These are phyloP conservation scores for Neobulgaria alba DNA, from an alignment of 2,329 filamentous ascomycete species.

Conservation along the genomic window DNA sequence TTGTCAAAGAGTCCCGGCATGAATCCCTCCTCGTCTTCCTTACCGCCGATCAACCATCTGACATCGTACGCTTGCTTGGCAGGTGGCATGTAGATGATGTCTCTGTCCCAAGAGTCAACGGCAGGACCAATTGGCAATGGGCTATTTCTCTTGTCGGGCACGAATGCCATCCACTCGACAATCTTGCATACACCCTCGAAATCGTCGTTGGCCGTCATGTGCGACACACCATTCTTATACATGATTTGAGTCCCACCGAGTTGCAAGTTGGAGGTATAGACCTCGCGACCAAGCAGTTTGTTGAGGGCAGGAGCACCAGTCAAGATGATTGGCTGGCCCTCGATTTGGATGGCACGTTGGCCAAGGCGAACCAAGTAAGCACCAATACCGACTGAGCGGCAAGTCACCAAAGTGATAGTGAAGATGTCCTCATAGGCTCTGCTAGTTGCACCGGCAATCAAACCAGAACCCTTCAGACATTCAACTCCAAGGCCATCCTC, in stretches of 20 bases:
- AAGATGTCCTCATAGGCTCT: slow-evolving; percentile 98
- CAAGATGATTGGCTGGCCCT: slow-evolving; percentile 97
- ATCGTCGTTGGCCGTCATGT: slow-evolving; percentile 96
- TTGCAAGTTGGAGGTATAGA: slow-evolving; percentile 98
- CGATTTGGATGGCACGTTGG: slow-evolving; percentile 96
- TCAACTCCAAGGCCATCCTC: slow-evolving; percentile 97
- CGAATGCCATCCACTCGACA: slow-evolving; percentile 94
- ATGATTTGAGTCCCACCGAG: slow-evolving; percentile 99
- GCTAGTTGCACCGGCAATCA: slow-evolving; percentile 96
- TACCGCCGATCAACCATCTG: slow-evolving; percentile 84
- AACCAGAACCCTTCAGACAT: slow-evolving; percentile 90
- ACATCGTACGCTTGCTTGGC: slow-evolving; percentile 83
- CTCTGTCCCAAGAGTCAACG: slow-evolving; percentile 84
- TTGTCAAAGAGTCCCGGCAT: slow-evolving; percentile 90
- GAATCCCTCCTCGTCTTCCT: slow-evolving; percentile 72
- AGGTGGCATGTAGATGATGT: slow-evolving; percentile 72
- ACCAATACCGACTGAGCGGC: slow-evolving; percentile 97
- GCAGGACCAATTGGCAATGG: slow-evolving; percentile 88
- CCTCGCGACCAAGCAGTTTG: slow-evolving; percentile 94
- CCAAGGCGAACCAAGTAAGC: slow-evolving; percentile 97
- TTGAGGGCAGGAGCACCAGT: slow-evolving; percentile 96
- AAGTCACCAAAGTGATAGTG: slow-evolving; percentile 94
- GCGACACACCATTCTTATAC: slow-evolving; percentile 99
- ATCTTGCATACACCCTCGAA: slow-evolving; percentile 98
- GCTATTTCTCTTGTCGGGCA: slow-evolving; percentile 89